These are phyloP conservation scores for Quercus lobata DNA, from an alignment of 331 rosid species.

Conservation along the genomic window DNA sequence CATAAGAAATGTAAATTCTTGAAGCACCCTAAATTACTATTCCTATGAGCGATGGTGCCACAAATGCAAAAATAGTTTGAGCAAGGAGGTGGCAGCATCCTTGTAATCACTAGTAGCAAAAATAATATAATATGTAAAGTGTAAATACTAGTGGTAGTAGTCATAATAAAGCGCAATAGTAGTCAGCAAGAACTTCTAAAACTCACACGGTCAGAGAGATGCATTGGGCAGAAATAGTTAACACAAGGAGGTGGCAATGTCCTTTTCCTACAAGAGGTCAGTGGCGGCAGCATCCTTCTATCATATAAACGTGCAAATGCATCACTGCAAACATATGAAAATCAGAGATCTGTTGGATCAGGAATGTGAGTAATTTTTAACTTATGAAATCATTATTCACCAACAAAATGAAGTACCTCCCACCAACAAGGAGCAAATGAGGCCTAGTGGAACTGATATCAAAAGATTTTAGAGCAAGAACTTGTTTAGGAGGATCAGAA, in stretches of 20 bases:
- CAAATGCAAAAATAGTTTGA: not conserved
- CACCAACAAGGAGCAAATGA: slow-evolving; percentile 95
- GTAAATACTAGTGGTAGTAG: slow-evolving; percentile 5
- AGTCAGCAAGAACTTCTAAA: slow-evolving; percentile 12
- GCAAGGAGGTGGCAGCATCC: not conserved
- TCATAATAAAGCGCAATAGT: slow-evolving; percentile 7
- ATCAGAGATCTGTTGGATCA: slow-evolving; percentile 21
- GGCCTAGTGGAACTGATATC: slow-evolving; percentile 89
- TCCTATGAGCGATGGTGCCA: not conserved
- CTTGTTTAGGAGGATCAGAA: slow-evolving; percentile 87
- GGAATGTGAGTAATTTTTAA: not conserved
- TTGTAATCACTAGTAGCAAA: not conserved
- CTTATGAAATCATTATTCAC: slow-evolving; percentile 13
- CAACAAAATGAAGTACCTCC: slow-evolving; percentile 61
- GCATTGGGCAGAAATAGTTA: slow-evolving; percentile 96
- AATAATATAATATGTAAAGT: not conserved
- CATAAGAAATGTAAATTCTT: not conserved
- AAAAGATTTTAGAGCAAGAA: slow-evolving; percentile 78
- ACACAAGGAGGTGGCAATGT: slow-evolving; percentile 88
- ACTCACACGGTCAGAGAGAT: slow-evolving; percentile 94
- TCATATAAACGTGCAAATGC: slow-evolving; percentile 97
- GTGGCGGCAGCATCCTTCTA: slow-evolving; percentile 93
- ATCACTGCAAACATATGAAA: slow-evolving; percentile 62
- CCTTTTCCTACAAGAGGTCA: slow-evolving; percentile 68
- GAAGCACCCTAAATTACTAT: not conserved